Evolutionary conservation across 352 stramenopile genomes (phyloP), one percentile per base, ranked within the genome.

Genomic region (Aphanomyces cochlioides): DNA sequence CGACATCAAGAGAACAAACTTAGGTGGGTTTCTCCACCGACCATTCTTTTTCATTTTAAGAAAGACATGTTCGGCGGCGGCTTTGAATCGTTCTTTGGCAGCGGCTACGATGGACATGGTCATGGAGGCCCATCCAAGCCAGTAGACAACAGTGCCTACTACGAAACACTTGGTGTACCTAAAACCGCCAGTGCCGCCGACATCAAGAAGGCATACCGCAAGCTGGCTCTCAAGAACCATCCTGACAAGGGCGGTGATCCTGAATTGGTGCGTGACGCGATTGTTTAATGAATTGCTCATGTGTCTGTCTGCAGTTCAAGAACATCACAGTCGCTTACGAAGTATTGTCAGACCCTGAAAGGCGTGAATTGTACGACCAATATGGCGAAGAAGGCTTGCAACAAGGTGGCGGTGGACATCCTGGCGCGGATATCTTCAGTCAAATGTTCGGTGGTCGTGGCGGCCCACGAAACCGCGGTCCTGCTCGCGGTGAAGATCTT

Each of bases 341-440:
- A 86, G 96, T 98, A 81, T 84, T 99, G 12, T 97, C 83, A 56
- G 97, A 99, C 76, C 78, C 89, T 28, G 85, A 96, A 72, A 96
- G 95, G 78, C 82, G 87, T 56, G 85, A 96, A 57, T 67, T 95
- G 0, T 96, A 96, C 78, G 89, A 96, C 69, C 80, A 99, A 83
- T 98, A 99, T 75, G 97, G 97, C 58, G 93, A 99, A 69, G 97
- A 99, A 74, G 97, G 96, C n/a, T 84, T 99, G 21, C 92, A 98
- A 77, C 89, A 95, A 70, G 93, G 90, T 40, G 80, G 82, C 39
- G 87, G 84, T 41, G 80, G 48, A 13, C 85, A 92, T 54, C 82
- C 80, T 17, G 67, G 54, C 8, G 85, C 80, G 76, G 96, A 99
- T 75, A 86, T 99, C 64, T 99, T 99, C 76, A 94, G 79, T 77